These are phyloP conservation scores for Globisporangium yorkense DNA, from an alignment of 352 stramenopile genomes.

Conservation along the genomic window DNA sequence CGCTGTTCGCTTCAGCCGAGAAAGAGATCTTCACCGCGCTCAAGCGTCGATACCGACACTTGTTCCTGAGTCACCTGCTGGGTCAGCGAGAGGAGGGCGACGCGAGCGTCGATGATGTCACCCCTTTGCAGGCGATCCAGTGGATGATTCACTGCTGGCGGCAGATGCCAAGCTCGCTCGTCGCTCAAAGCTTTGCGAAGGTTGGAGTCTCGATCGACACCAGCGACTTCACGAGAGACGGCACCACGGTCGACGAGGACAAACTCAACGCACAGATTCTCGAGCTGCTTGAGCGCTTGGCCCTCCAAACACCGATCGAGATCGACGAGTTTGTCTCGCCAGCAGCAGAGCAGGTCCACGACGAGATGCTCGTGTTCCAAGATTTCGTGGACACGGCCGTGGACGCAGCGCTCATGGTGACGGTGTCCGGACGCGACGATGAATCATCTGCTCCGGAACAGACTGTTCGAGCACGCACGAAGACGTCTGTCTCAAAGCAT, in stretches of 20 bases:
- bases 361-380: slow-evolving; percentile 54
- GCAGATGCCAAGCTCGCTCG: slow-evolving; percentile 39
- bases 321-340: slow-evolving; percentile 51
- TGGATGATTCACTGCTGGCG: slow-evolving; percentile 53
- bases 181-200: slow-evolving; percentile 40
- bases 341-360: slow-evolving; percentile 31
- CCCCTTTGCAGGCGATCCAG: slow-evolving; percentile 44
- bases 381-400: slow-evolving; percentile 65
- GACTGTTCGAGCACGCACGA: slow-evolving; percentile 7
- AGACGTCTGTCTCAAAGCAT: slow-evolving; percentile 1
- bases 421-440: slow-evolving; percentile 24
- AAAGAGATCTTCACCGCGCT: slow-evolving; percentile 34
- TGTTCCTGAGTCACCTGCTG: slow-evolving; percentile 41
- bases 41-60: slow-evolving; percentile 55
- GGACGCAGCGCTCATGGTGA: slow-evolving; percentile 31
- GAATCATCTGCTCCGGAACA: slow-evolving; percentile 12
- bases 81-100: slow-evolving; percentile 32
- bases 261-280: slow-evolving; percentile 54
- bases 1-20: slow-evolving; percentile 35
- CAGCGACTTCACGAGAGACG: neutral
- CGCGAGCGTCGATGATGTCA: slow-evolving; percentile 34
- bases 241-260: slow-evolving; percentile 8
- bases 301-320: slow-evolving; percentile 34
- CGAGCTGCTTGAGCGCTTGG: slow-evolving; percentile 41
- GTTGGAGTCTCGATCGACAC: slow-evolving; percentile 21